Percentiles rank a stretch among this genome's conserved stretches.
Evolutionary conservation across 352 stramenopile species (phyloP).

Genomic region (Salisapilia sapeloensis): DNA sequence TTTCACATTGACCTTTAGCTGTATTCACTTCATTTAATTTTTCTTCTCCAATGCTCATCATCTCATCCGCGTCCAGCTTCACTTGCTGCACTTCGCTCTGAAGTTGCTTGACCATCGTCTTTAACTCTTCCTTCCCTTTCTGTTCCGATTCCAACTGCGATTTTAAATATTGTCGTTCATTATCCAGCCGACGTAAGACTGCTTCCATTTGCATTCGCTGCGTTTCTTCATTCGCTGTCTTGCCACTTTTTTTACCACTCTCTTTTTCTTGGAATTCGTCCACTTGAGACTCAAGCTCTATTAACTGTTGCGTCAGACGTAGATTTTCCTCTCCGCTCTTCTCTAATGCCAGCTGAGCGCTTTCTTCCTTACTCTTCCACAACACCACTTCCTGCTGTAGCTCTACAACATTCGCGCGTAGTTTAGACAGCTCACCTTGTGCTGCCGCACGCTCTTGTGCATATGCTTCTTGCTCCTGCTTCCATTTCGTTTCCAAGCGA

Average conservation of each 20-base stretch:
- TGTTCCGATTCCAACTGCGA: slow-evolving; percentile 45
- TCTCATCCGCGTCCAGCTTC: slow-evolving; percentile 14
- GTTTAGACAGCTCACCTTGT: slow-evolving; percentile 37
- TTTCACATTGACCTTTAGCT: slow-evolving; percentile 11
- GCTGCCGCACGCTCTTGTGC: slow-evolving; percentile 17
- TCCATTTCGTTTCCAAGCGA: slow-evolving; percentile 19
- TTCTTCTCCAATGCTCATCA: slow-evolving; percentile 14
- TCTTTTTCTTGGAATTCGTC: slow-evolving; percentile 39
- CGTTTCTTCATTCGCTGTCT: slow-evolving; percentile 58
- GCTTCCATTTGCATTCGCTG: slow-evolving; percentile 67
- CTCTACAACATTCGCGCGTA: slow-evolving; percentile 64
- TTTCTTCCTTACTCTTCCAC: slow-evolving; percentile 46
- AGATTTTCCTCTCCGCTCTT: slow-evolving; percentile 62
- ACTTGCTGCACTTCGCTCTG: slow-evolving; percentile 24
- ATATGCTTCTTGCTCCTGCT: slow-evolving; percentile 34
- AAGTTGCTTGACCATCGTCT: slow-evolving; percentile 17
- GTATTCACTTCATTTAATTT: slow-evolving; percentile 14
- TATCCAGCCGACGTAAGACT: slow-evolving; percentile 48
- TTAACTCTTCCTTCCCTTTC: slow-evolving; percentile 21
- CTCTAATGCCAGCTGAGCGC: slow-evolving; percentile 45
- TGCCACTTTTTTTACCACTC: slow-evolving; percentile 9
- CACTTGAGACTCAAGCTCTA: slow-evolving; percentile 36
- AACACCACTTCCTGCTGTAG: slow-evolving; percentile 51
- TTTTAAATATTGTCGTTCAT: slow-evolving; percentile 71
- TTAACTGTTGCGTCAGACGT: slow-evolving; percentile 34